Conservation (phyloP, 208 protist species). For the Tritrichomonas foetus region DNA sequence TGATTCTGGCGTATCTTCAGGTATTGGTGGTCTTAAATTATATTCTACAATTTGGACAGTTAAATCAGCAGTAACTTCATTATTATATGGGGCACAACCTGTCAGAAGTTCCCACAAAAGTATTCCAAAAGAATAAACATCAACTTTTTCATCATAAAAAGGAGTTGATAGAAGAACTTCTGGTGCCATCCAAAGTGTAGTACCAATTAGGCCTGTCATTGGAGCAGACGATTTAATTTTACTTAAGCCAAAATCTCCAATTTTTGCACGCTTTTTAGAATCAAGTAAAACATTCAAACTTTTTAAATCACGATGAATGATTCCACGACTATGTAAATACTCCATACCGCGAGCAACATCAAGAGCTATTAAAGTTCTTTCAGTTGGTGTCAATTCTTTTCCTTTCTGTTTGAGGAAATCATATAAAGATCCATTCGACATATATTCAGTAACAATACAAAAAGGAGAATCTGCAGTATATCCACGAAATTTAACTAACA, state of each 20-base stretch:
- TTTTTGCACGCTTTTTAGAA: neutral
- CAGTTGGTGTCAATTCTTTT: neutral
- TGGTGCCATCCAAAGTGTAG: constrained; percentile 33
- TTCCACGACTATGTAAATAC: constrained; percentile 54
- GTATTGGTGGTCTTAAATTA: neutral
- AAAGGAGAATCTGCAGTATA: neutral
- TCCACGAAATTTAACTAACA: neutral
- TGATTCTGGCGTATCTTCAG: neutral
- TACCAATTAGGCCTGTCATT: constrained; percentile 43
- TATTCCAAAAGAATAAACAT: constrained; percentile 60
- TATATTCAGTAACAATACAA: neutral
- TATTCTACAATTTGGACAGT: neutral
- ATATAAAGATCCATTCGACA: neutral
- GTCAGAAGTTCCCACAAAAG: constrained; percentile 60
- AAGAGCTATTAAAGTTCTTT: constrained; percentile 44
- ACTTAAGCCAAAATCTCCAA: constrained; percentile 28
- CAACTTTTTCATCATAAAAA: constrained; percentile 51
- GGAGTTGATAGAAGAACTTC: constrained; percentile 6
- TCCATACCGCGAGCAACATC: constrained; percentile 56
- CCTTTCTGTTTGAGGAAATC: neutral
- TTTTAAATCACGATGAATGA: constrained; percentile 61
- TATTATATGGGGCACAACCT: constrained; percentile 42
- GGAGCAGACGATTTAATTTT: neutral
- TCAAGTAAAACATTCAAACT: constrained; percentile 54
- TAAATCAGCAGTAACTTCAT: neutral